A percentile compares a stretch with the other conserved stretches of the same genome.
These are phyloP conservation scores for Paxillus involutus DNA, from an alignment of 768 basidiomycete genomes.

Conservation along the genomic window DNA sequence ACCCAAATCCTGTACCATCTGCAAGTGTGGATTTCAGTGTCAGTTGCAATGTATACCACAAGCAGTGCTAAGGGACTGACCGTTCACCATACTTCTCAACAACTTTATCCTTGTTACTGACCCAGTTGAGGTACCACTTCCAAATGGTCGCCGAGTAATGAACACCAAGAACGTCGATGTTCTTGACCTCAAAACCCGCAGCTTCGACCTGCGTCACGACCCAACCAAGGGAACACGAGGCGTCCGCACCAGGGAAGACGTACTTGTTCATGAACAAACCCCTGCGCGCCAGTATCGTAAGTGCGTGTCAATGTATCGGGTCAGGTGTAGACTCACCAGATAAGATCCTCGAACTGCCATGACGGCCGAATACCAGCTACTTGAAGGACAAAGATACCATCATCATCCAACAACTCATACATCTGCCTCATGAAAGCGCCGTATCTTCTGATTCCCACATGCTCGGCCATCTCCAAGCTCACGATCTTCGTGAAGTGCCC, in stretches of 20 bases:
- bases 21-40: background rate
- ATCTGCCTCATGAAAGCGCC: slow-evolving; percentile 86
- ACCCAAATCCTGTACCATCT: slow-evolving; percentile 94
- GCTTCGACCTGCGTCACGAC: slow-evolving; percentile 84
- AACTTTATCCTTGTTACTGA: slow-evolving; percentile 88
- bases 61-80: slow-evolving; percentile 16
- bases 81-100: slow-evolving; percentile 86
- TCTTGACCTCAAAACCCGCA: slow-evolving; percentile 96
- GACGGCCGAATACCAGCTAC: slow-evolving; percentile 93
- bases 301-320: background rate
- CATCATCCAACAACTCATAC: slow-evolving; percentile 90
- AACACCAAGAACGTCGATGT: slow-evolving; percentile 93
- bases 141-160: slow-evolving; percentile 92
- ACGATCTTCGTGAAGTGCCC: slow-evolving; percentile 93
- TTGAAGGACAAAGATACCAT: slow-evolving; percentile 93
- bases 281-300: slow-evolving; percentile 40
- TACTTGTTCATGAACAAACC: slow-evolving; percentile 99
- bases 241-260: slow-evolving; percentile 98
- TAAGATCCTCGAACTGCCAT: slow-evolving; percentile 99
- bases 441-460: slow-evolving; percentile 95
- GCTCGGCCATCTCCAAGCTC: slow-evolving; percentile 98
- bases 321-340: slow-evolving; percentile 57
- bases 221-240: slow-evolving; percentile 94
- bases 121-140: slow-evolving; percentile 98
- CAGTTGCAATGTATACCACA: too few relatives aligned